Percentiles rank a stretch among this genome's conserved stretches.
Conservation (phyloP, 2,329 filamentous ascomycete species). For the Clarireedia homoeocarpa region DNA sequence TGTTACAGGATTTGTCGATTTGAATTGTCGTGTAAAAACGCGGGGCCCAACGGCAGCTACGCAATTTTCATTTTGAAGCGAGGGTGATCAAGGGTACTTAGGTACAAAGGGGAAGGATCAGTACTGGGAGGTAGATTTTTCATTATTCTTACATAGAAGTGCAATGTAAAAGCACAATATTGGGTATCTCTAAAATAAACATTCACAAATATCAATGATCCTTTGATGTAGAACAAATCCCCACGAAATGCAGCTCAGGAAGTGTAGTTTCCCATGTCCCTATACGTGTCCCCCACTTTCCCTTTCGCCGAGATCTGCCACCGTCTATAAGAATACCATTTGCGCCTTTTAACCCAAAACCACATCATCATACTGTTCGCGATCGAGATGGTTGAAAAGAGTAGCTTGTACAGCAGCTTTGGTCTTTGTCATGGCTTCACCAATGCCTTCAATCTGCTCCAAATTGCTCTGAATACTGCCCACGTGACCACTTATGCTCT, state of each 20-base stretch:
- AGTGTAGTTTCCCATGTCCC: not conserved
- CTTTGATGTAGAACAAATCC: not conserved
- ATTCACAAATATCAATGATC: not conserved
- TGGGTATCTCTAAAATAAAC: not conserved
- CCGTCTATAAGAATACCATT: not conserved
- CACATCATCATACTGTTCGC: constrained; percentile 25
- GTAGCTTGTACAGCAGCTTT: constrained; percentile 28
- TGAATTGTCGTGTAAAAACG: constrained; percentile 6
- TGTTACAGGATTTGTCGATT: constrained; percentile 5
- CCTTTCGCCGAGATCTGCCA: not conserved
- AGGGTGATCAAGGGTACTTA: constrained; percentile 8
- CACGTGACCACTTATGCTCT: constrained; percentile 26
- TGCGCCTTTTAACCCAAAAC: constrained; percentile 19
- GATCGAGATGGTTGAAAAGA: constrained; percentile 25
- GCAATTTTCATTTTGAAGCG: constrained; percentile 10
- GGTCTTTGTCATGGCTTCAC: constrained; percentile 24
- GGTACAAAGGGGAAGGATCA: constrained; percentile 2
- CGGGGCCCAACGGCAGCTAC: constrained; percentile 2
- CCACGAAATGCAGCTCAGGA: not conserved
- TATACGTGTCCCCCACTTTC: not conserved
- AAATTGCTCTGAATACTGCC: constrained; percentile 28
- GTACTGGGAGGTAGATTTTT: not conserved
- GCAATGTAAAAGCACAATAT: not conserved
- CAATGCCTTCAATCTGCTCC: constrained; percentile 25
- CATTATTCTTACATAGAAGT: not conserved